Evolutionary conservation across 192 early-diverging fungal species (phyloP), one percentile per base, ranked within the genome.

Genomic region (Rhizophagus sp.): DNA sequence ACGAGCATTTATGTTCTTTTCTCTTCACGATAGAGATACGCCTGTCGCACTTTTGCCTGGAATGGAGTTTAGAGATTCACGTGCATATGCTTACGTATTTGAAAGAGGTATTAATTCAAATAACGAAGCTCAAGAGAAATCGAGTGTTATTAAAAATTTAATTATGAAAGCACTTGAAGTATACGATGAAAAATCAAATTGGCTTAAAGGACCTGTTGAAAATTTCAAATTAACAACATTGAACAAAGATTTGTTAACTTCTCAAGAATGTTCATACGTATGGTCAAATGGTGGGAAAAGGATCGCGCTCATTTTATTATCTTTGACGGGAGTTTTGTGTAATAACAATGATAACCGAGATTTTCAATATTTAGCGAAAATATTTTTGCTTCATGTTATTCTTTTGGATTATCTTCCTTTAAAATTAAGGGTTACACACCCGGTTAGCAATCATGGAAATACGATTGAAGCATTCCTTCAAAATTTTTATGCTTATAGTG

Each of bases 401-500:
- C 33, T 79, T 41, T 62, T 82, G n/a, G 70, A 82, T 34, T 36
- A 79, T 44, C 30, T 82, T 57, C 27, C 81, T 17, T 75, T 82
- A 22, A 36, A 79, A 22, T 34, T 12, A 41, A 66, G 81, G 5
- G 44, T 44, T n/a, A 10, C 25, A 12, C 15, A 30, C 44, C 39
- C 66, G 33, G 15, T 39, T 24, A 7, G 11, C 4, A 10, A 19
- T n/a, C n/a, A n/a, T 41, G 19, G 30, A 15, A 24, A 12, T 15
- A 17, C 2, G 5, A 47, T 52, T 33, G 41, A 41, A 19, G 3
- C 13, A 11, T 80, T 80, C 24, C 34, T 80, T 2, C 10, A 73
- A 15, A 24, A 17, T 9, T 80, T 80, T 73, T 80, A 62, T 27
- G 75, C 44, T 13, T 62, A 52, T 44, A 61, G 50, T 62, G 30